Conservation (phyloP, 768 basidiomycete genomes). For the Dendrothele bispora region DNA sequence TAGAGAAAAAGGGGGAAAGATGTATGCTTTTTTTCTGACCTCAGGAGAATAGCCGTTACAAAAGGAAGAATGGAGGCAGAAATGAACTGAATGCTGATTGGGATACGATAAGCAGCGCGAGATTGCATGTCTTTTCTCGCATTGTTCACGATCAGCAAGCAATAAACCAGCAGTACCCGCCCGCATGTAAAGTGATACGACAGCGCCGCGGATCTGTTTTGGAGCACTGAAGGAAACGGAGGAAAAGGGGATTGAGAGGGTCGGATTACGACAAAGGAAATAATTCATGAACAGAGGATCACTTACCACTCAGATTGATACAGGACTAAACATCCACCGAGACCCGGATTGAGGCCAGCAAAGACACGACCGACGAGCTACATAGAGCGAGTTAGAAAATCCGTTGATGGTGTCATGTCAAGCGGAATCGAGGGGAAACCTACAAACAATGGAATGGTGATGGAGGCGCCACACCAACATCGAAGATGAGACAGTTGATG, state of each 20-base stretch:
- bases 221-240: slow-evolving; percentile 47
- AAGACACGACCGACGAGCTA: slow-evolving; percentile 65
- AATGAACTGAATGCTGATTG: slow-evolving; percentile 75
- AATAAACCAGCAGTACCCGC: slow-evolving; percentile 76
- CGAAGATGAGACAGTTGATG: slow-evolving; percentile 59
- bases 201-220: slow-evolving; percentile 72
- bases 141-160: slow-evolving; percentile 67
- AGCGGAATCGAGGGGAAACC: slow-evolving; percentile 18
- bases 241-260: not conserved
- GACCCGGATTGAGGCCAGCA: slow-evolving; percentile 78
- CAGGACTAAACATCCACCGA: slow-evolving; percentile 66
- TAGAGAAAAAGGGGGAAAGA: too few relatives aligned
- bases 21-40: too few relatives aligned
- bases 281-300: not conserved
- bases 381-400: not conserved
- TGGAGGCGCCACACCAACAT: slow-evolving; percentile 60
- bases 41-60: slow-evolving; percentile 77
- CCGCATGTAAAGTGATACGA: slow-evolving; percentile 72
- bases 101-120: slow-evolving; percentile 64
- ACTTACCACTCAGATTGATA: slow-evolving; percentile 48
- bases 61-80: slow-evolving; percentile 71
- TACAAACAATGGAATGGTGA: slow-evolving; percentile 55
- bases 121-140: slow-evolving; percentile 53
- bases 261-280: too few relatives aligned
- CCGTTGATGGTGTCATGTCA: too few relatives aligned